These are phyloP conservation scores for Herpetospermum pedunculosum DNA, from an alignment of 306 rosid species.

Conservation along the genomic window DNA sequence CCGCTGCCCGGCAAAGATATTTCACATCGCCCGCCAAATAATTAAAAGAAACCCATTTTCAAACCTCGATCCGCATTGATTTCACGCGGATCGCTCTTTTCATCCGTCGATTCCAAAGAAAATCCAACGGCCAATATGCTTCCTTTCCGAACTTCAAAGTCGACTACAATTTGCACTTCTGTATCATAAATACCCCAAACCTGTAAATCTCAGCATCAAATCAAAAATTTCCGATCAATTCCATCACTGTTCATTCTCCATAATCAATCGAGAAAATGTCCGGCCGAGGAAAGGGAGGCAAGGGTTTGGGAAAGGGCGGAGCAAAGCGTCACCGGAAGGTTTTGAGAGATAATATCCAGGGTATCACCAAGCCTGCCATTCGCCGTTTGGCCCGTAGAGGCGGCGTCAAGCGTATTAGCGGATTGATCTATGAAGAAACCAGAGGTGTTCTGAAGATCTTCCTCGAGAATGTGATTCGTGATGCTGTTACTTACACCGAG, in stretches of 20 bases:
- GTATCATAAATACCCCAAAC: background rate
- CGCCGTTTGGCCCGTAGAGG: constrained; percentile 27
- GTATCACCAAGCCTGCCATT: constrained; percentile 23
- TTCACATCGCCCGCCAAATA: background rate
- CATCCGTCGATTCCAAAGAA: background rate
- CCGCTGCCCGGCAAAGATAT: background rate
- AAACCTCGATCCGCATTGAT: background rate
- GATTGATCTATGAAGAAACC: constrained; percentile 23
- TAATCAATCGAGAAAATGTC: constrained; percentile 3
- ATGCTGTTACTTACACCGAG: constrained; percentile 22
- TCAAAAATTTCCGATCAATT: background rate
- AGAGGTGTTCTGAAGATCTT: constrained; percentile 25
- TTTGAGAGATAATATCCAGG: constrained; percentile 18
- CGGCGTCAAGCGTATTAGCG: constrained; percentile 23
- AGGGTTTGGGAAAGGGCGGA: constrained; percentile 26
- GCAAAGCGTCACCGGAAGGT: constrained; percentile 23
- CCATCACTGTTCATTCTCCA: background rate
- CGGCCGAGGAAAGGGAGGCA: constrained; percentile 27
- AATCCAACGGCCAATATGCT: background rate
- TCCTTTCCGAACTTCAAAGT: background rate
- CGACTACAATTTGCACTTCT: background rate
- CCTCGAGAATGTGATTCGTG: constrained; percentile 24
- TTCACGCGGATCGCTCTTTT: background rate
- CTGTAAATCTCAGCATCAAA: background rate
- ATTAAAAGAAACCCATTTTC: background rate